A percentile compares a stretch with the other conserved stretches of the same genome.
These are phyloP conservation scores for Didymella pomorum DNA, from an alignment of 2,329 filamentous ascomycete genomes.

Conservation along the genomic window DNA sequence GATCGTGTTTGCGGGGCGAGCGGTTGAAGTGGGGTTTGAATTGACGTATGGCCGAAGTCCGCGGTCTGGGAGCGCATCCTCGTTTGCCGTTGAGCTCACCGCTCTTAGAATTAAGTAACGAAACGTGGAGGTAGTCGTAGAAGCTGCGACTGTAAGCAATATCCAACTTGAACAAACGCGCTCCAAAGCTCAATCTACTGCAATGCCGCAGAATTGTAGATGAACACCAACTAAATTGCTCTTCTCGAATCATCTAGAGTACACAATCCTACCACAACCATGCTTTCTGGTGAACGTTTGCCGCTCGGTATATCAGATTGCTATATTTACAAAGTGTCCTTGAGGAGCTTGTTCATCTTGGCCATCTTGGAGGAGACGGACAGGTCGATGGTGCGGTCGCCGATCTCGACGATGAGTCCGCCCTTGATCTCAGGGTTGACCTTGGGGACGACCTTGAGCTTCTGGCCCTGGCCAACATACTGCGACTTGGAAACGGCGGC, in stretches of 20 bases:
- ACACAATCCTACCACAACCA: slow-evolving; percentile 39
- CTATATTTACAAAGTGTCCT: slow-evolving; percentile 87
- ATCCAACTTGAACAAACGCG: background rate
- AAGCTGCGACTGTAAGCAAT: slow-evolving; percentile 6
- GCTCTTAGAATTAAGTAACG: too few relatives aligned
- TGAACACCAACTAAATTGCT: slow-evolving; percentile 32
- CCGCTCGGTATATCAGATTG: slow-evolving; percentile 25
- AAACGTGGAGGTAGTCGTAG: too few relatives aligned
- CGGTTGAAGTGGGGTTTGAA: background rate
- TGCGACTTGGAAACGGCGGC: slow-evolving; percentile 85
- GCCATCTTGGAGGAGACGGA: slow-evolving; percentile 93
- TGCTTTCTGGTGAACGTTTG: slow-evolving; percentile 19
- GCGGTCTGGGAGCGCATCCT: background rate
- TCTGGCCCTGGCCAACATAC: slow-evolving; percentile 91
- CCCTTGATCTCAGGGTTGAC: slow-evolving; percentile 95
- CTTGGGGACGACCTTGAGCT: slow-evolving; percentile 95
- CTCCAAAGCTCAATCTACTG: background rate
- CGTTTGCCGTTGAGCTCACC: too few relatives aligned
- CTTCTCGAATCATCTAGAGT: slow-evolving; percentile 46
- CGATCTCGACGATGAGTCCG: slow-evolving; percentile 93
- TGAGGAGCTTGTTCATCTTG: slow-evolving; percentile 99
- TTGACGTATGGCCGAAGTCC: background rate
- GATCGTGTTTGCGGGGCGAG: background rate
- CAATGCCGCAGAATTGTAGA: slow-evolving; percentile 5
- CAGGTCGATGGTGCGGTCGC: slow-evolving; percentile 97